These are phyloP conservation scores for Nelumbo lutea DNA, from an alignment of 164 flowering plant genomes.

Conservation along the genomic window DNA sequence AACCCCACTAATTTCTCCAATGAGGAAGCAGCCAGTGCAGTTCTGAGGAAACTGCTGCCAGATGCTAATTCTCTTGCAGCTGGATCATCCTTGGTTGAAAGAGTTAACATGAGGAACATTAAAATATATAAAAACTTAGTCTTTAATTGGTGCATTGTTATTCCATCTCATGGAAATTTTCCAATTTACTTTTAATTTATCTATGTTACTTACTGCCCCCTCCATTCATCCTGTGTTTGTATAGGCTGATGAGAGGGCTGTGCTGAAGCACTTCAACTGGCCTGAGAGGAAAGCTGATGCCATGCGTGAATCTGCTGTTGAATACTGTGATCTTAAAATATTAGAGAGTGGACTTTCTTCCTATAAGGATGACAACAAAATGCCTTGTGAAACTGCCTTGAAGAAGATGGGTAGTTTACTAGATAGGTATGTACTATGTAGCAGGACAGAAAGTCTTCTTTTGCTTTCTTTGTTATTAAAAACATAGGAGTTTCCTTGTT, in stretches of 20 bases:
- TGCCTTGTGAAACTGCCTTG: constrained; percentile 46
- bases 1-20: too few relatives aligned
- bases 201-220: neutral
- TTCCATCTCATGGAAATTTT: too few relatives aligned
- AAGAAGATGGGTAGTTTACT: constrained; percentile 57
- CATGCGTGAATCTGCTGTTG: constrained; percentile 69
- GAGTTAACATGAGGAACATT: too few relatives aligned
- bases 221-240: neutral
- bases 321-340: constrained; percentile 54
- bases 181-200: neutral
- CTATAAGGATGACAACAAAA: constrained; percentile 35
- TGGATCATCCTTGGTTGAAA: too few relatives aligned
- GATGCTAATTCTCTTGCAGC: too few relatives aligned
- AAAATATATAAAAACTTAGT: too few relatives aligned
- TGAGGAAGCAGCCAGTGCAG: too few relatives aligned
- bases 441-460: neutral
- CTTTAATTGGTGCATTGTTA: too few relatives aligned
- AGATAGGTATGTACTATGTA: constrained; percentile 42
- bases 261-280: constrained; percentile 72
- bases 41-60: too few relatives aligned
- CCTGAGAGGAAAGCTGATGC: constrained; percentile 78
- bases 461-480: constrained; percentile 1
- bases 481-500: neutral
- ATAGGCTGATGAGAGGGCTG: constrained; percentile 76
- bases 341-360: constrained; percentile 47